Base-by-base conservation (phyloP, 306 rosid species). In the Alnus glutinosa region DNA sequence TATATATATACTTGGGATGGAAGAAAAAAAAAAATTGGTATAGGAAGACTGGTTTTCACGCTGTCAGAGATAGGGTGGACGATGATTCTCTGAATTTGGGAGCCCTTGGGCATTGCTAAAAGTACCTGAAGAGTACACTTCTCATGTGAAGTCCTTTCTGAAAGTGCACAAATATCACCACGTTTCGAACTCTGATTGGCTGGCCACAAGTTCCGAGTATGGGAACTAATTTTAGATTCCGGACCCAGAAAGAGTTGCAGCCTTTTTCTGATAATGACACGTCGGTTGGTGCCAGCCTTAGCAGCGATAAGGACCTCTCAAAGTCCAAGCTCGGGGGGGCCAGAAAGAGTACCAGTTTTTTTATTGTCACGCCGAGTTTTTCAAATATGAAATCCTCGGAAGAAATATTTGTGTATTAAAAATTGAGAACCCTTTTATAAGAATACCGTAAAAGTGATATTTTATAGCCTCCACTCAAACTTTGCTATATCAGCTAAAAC, bases 111-210 rank as follows among this genome's bases (percentile, higher is more conserved):
- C 34, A 67, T 18, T 3, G 39, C 72, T n/a, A 42, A 9, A 67
- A 67, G 50, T 42, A 39, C 51, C 51, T 1, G 8, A 67, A 39
- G 72, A 18, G 10, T 10, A 63, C 42, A 8, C 18, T 18, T 67
- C 50, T 67, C 72, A 39, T 18, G 72, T 61, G 47, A 13, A 59
- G 2, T 74, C 18, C 23, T 16, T 62, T 37, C 2, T 3, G 12
- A 55, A 55, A 19, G 11, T 28, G 66, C 28, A 13, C 44, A 5
- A 62, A 37, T n/a, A 4, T 18, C 9, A 12, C 78, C 83, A 74
- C 83, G 81, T 81, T 61, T 63, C 77, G 1, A 12, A 0, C 0
- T 15, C 4, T 28, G 1, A 88, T 83, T 81, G 83, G 89, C 1
- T 1, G 2, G 0, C 2, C 32, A 15, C 13, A 4, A 0, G n/a